Percentiles rank a stretch among this genome's conserved stretches.
Conservation (phyloP, 2,329 filamentous ascomycete genomes). For the Microsporum canis region DNA sequence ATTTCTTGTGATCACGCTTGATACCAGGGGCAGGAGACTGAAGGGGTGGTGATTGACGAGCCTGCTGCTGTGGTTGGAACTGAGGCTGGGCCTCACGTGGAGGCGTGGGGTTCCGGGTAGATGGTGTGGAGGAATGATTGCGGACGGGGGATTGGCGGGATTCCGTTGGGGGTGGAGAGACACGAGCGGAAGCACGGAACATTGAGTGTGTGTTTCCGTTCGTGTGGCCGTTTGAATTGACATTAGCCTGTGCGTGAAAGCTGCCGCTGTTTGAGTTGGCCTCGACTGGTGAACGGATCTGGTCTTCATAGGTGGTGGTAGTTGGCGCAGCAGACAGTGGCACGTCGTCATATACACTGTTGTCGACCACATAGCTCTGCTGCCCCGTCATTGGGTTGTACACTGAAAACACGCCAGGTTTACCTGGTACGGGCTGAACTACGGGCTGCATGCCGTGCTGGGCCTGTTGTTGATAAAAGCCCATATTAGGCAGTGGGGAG, state of each 20-base stretch:
- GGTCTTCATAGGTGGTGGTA: neutral
- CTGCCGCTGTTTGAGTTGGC: slow-evolving; percentile 42
- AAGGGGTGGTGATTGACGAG: slow-evolving; percentile 1
- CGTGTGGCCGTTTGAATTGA: neutral
- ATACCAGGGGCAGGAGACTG: slow-evolving; percentile 39
- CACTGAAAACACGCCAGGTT: slow-evolving; percentile 68
- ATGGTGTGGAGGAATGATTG: slow-evolving; percentile 40
- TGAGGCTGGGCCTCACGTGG: slow-evolving; percentile 7
- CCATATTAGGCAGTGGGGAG: slow-evolving; percentile 38
- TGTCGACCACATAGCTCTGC: slow-evolving; percentile 68
- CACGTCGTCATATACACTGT: slow-evolving; percentile 42
- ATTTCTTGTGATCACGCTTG: slow-evolving; percentile 87
- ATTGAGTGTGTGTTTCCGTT: slow-evolving; percentile 1
- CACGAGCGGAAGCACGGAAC: slow-evolving; percentile 52
- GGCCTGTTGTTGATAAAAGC: slow-evolving; percentile 54
- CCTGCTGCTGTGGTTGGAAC: neutral
- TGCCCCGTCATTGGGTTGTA: slow-evolving; percentile 81
- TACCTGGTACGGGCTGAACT: slow-evolving; percentile 50
- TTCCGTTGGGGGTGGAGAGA: slow-evolving; percentile 68
- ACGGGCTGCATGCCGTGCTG: slow-evolving; percentile 56
- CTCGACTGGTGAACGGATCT: slow-evolving; percentile 17
- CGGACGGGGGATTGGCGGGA: slow-evolving; percentile 44
- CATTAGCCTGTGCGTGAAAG: slow-evolving; percentile 19
- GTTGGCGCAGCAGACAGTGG: slow-evolving; percentile 16
- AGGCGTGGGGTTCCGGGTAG: slow-evolving; percentile 7